Percentiles rank a stretch among this genome's conserved stretches.
These are phyloP conservation scores for Acanthamoeba rhysodes DNA, from an alignment of 208 protist genomes.

Conservation along the genomic window DNA sequence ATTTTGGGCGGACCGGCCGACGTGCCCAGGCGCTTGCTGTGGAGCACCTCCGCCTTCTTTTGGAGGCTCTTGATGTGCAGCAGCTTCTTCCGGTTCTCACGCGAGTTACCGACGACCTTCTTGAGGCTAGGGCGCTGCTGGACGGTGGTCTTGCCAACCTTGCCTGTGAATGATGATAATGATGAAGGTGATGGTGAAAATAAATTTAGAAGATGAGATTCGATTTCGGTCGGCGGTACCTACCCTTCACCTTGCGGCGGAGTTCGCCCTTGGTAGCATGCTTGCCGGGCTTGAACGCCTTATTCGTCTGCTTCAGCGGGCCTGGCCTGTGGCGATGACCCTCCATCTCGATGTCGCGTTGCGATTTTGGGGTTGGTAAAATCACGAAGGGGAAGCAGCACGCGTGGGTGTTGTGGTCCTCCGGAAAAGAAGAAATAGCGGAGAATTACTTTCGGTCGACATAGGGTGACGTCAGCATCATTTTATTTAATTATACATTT, in stretches of 20 bases:
- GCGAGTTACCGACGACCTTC: background rate
- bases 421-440: background rate
- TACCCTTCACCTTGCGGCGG: constrained; percentile 67
- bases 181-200: background rate
- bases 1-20: constrained; percentile 71
- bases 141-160: constrained; percentile 54
- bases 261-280: constrained; percentile 75
- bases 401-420: background rate
- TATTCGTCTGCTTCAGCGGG: constrained; percentile 70
- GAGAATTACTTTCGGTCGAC: background rate
- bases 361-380: background rate
- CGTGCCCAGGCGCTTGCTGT: constrained; percentile 73
- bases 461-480: background rate
- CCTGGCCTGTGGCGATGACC: constrained; percentile 57
- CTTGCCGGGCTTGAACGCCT: constrained; percentile 73
- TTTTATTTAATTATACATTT: too few relatives aligned
- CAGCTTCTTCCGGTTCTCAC: constrained; percentile 75
- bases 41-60: constrained; percentile 76
- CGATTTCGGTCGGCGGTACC: background rate
- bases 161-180: constrained; percentile 12
- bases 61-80: constrained; percentile 57
- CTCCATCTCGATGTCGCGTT: background rate
- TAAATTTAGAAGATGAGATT: background rate
- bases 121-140: constrained; percentile 31
- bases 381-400: background rate